A percentile compares a stretch with the other conserved stretches of the same genome.
Conservation (phyloP, 2,329 filamentous ascomycete species). For the Trichophyton simii region DNA sequence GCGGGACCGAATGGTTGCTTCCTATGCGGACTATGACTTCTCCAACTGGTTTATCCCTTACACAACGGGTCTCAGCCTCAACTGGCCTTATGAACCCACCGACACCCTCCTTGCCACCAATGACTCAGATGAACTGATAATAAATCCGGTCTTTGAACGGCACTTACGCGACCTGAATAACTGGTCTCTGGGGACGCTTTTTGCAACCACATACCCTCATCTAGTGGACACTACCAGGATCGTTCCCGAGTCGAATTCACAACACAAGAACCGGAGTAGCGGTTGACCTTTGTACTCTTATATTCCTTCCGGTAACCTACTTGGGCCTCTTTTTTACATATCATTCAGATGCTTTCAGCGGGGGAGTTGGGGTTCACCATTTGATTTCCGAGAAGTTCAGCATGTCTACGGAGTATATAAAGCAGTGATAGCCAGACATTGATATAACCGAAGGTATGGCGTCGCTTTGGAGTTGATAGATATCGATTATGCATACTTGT, state of each 20-base stretch:
- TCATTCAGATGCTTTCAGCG: not conserved
- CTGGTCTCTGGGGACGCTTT: constrained; percentile 64
- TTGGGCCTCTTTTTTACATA: not conserved
- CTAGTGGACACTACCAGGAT: constrained; percentile 35
- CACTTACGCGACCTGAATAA: constrained; percentile 65
- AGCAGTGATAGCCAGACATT: not conserved
- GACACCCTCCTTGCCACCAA: constrained; percentile 51
- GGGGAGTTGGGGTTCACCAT: not conserved
- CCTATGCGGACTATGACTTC: constrained; percentile 50
- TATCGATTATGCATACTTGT: not conserved
- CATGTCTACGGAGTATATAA: not conserved
- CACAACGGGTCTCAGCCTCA: constrained; percentile 61
- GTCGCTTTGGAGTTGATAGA: not conserved
- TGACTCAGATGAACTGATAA: constrained; percentile 52
- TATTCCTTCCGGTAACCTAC: not conserved
- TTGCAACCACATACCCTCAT: constrained; percentile 52
- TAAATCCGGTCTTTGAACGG: constrained; percentile 76
- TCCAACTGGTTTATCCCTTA: constrained; percentile 76
- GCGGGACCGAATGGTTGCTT: constrained; percentile 52
- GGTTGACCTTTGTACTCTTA: constrained; percentile 2
- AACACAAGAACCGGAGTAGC: not conserved
- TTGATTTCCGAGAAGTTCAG: not conserved
- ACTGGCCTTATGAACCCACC: constrained; percentile 70
- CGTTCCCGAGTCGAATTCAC: not conserved
- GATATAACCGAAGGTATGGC: not conserved